Base-by-base conservation (phyloP, 2,329 filamentous ascomycete species). In the Fusarium concolor region DNA sequence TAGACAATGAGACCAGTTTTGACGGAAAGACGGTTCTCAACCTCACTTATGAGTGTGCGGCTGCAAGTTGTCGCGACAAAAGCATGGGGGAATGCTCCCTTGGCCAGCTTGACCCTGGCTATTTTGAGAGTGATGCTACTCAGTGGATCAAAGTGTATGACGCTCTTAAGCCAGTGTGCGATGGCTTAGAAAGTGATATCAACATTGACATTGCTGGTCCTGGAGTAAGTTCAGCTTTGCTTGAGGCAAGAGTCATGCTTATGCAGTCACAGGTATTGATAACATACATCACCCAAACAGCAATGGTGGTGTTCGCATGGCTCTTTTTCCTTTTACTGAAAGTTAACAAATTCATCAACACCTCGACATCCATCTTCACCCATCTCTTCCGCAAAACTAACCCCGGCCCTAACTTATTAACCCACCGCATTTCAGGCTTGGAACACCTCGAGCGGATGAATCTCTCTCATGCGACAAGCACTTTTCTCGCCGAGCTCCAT, bases 181-280 rank as follows among this genome's bases (percentile, higher is more conserved):
- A 35, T 6, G 51, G 31, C 0, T n/a, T 66, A 2, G 51, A 66
- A 5, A 62, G 38, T 17, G 52, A 65, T 10, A 31, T 58, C 2
- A 66, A 67, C 3, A 43, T 37, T 8, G 56, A 67, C 20, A 57
- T 67, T 10, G 62, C 62, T 35, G 64, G 64, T 1, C 64, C 62
- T 41, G 64, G 62, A 6, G 64, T 67, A 24, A 56, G 51, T 18
- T 3, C 1, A 0, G 2, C 2, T 4, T 0, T 20, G 5, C 3
- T 14, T 2, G 2, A 17, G 1, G 3, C 5, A 6, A 1, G 2
- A 4, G 0, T 4, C 1, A 17, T 5, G 14, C 63, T 65, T 6
- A 61, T 9, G 10, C 5, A 12, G 1, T 2, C 33, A 0, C 20
- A 66, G 64, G 42, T 66, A 8, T 39, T 62, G 2, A 57, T 67